Percentiles rank a stretch among this genome's conserved stretches.
Conservation (phyloP, 2,329 filamentous ascomycete genomes). For the Chaetomiaceae sp. region DNA sequence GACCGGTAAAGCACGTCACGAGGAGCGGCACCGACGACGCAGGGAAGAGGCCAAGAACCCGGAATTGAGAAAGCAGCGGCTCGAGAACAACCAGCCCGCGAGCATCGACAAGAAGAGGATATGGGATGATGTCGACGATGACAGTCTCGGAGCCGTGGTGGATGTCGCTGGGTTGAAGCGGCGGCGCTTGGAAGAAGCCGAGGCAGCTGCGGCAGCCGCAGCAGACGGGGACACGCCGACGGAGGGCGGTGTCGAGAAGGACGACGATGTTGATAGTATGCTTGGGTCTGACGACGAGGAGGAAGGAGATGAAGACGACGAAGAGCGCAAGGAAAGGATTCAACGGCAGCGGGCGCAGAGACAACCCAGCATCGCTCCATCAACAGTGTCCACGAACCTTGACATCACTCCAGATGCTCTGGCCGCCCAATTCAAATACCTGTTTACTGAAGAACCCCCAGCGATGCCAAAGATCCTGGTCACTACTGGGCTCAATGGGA, state of each 20-base stretch:
- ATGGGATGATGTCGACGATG: slow-evolving; percentile 72
- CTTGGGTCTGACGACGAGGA: slow-evolving; percentile 57
- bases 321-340: slow-evolving; percentile 39
- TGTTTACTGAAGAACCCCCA: slow-evolving; percentile 57
- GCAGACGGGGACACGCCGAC: slow-evolving; percentile 34
- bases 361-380: slow-evolving; percentile 51
- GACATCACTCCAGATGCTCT: slow-evolving; percentile 59
- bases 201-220: slow-evolving; percentile 42
- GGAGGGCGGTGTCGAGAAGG: slow-evolving; percentile 43
- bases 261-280: slow-evolving; percentile 73
- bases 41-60: slow-evolving; percentile 85
- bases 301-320: slow-evolving; percentile 36
- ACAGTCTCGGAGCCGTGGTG: slow-evolving; percentile 52
- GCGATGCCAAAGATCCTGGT: slow-evolving; percentile 79
- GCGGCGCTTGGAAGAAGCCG: slow-evolving; percentile 47
- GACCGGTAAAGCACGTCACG: slow-evolving; percentile 68
- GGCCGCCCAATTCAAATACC: slow-evolving; percentile 56
- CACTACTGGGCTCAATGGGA: slow-evolving; percentile 86
- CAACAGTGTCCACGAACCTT: slow-evolving; percentile 59
- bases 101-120: slow-evolving; percentile 85
- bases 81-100: slow-evolving; percentile 71
- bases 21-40: slow-evolving; percentile 71
- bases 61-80: slow-evolving; percentile 64
- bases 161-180: slow-evolving; percentile 58
- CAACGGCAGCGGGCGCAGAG: slow-evolving; percentile 43